Evolutionary conservation across 1,284 basidiomycete genomes (phyloP).

Genomic region (Ustilago cynodontis): DNA sequence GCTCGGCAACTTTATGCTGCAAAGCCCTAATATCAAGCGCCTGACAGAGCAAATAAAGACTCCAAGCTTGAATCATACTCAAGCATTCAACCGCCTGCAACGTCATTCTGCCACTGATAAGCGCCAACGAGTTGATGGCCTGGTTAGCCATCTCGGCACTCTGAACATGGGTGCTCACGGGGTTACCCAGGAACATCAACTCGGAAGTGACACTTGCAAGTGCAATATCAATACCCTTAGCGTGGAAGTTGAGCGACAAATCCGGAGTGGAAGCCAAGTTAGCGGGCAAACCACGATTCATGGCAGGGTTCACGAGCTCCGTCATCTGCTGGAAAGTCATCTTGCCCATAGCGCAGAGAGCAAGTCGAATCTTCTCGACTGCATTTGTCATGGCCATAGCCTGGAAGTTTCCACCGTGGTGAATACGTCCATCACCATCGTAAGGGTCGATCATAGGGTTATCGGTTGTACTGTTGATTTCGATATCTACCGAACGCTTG

Average conservation of each 20-base stretch:
- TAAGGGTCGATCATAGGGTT: constrained; percentile 55
- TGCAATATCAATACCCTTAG: constrained; percentile 87
- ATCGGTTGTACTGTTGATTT: constrained; percentile 85
- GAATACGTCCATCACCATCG: constrained; percentile 49
- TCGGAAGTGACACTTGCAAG: constrained; percentile 72
- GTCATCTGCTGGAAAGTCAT: constrained; percentile 85
- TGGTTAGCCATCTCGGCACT: constrained; percentile 64
- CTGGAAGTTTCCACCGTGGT: constrained; percentile 57
- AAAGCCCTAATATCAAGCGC: constrained; percentile 64
- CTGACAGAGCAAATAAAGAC: constrained; percentile 63
- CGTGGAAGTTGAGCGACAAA: constrained; percentile 77
- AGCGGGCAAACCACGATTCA: constrained; percentile 57
- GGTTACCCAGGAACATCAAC: constrained; percentile 83
- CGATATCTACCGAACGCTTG: constrained; percentile 77
- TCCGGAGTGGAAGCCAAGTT: constrained; percentile 58
- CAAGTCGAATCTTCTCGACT: constrained; percentile 87
- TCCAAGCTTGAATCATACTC: constrained; percentile 62
- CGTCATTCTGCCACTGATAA: constrained; percentile 59
- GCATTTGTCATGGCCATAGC: constrained; percentile 83
- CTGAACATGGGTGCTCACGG: constrained; percentile 86
- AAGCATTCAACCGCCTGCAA: constrained; percentile 58
- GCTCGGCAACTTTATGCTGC: constrained; percentile 48
- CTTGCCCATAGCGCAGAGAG: constrained; percentile 84
- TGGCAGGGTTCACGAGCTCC: constrained; percentile 75
- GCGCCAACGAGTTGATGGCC: constrained; percentile 57